Percentiles rank a stretch among this genome's conserved stretches.
Conservation (phyloP, 352 stramenopile species). For the Aphanomyces stellatus region DNA sequence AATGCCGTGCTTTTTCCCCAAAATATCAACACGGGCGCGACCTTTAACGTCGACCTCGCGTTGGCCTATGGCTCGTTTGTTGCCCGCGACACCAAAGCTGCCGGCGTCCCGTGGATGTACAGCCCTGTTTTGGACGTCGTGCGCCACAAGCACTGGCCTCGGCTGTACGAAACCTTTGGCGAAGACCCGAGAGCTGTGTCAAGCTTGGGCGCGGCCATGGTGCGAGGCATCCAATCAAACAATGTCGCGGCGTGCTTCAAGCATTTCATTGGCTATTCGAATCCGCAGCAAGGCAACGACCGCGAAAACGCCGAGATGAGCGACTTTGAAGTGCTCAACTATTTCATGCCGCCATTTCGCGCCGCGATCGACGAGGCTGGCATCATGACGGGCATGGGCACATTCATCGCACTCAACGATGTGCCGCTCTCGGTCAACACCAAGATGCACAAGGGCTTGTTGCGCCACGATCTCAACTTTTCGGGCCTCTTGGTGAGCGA, state of each 20-base stretch:
- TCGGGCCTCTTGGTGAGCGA: no score
- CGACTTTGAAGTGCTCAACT: constrained; percentile 61
- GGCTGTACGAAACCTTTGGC: constrained; percentile 91
- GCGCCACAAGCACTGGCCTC: constrained; percentile 70
- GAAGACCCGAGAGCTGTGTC: constrained; percentile 75
- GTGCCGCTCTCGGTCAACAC: constrained; percentile 84
- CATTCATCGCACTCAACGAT: constrained; percentile 88
- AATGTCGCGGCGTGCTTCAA: constrained; percentile 80
- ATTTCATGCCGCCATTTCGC: constrained; percentile 65
- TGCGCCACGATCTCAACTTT: no score
- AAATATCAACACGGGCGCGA: constrained; percentile 79
- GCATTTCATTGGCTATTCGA: constrained; percentile 81
- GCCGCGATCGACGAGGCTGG: constrained; percentile 52
- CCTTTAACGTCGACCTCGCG: constrained; percentile 79
- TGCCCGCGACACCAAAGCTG: constrained; percentile 75
- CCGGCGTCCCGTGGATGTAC: constrained; percentile 88
- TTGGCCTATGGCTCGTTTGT: constrained; percentile 59
- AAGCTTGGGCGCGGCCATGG: constrained; percentile 57
- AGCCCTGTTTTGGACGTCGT: constrained; percentile 79
- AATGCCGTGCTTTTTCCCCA: constrained; percentile 77
- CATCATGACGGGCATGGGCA: constrained; percentile 88
- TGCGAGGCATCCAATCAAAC: constrained; percentile 70
- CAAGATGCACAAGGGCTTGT: no score
- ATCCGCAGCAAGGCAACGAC: constrained; percentile 54
- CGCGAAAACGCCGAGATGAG: constrained; percentile 58